Percentiles rank a stretch among this genome's conserved stretches.
Conservation (phyloP, 2,329 filamentous ascomycete genomes). For the Pseudogymnoascus pannorum region DNA sequence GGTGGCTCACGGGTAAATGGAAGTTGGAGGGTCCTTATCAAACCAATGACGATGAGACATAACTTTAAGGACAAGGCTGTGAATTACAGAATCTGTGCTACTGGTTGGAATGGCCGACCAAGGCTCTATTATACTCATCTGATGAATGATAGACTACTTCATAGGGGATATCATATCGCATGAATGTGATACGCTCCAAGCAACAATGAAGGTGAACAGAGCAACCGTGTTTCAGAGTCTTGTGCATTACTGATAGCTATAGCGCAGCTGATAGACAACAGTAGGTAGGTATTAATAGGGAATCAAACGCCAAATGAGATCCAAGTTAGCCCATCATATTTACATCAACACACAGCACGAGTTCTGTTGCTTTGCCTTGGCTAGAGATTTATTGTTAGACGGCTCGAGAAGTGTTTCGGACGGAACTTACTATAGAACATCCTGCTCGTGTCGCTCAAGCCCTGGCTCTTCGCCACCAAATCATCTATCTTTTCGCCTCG, state of each 20-base stretch:
- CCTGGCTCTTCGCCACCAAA: constrained; percentile 87
- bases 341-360: constrained; percentile 69
- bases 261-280: constrained; percentile 2
- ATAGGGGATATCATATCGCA: not conserved
- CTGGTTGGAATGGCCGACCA: not conserved
- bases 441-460: constrained; percentile 84
- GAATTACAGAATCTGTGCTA: not conserved
- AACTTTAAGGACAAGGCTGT: not conserved
- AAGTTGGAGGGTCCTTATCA: not conserved
- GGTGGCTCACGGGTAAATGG: not conserved
- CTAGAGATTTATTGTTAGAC: constrained; percentile 25
- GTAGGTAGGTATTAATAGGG: constrained; percentile 6
- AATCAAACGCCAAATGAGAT: constrained; percentile 6
- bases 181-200: not conserved
- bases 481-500: constrained; percentile 95
- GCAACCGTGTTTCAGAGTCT: not conserved
- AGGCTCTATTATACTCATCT: not conserved
- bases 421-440: constrained; percentile 78
- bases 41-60: not conserved
- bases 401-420: not conserved
- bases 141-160: not conserved
- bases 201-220: not conserved
- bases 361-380: constrained; percentile 72
- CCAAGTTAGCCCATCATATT: constrained; percentile 14
- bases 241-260: constrained; percentile 5